phyloP scores from a whole-genome alignment of 2,329 filamentous ascomycete genomes.

The Pseudocercospora fuligena region DNA sequence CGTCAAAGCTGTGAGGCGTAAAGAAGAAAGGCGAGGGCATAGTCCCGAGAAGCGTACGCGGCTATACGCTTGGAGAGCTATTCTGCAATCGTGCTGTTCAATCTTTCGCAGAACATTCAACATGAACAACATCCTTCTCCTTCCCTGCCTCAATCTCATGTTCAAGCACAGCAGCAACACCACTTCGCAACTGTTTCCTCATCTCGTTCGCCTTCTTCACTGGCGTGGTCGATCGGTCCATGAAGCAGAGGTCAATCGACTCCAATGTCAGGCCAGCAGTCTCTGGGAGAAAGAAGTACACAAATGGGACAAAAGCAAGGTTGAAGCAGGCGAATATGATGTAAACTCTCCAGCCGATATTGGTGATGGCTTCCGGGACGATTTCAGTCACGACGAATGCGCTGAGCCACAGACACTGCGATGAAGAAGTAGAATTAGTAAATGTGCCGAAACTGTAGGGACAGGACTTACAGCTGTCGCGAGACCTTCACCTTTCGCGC shows the following conservation, averaged over 20 bases:
- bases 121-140: neutral
- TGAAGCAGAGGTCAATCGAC: constrained; percentile 5
- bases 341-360: constrained; percentile 47
- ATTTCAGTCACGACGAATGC: constrained; percentile 41
- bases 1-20: neutral
- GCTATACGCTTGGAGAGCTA: too few species aligned
- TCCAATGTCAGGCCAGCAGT: constrained; percentile 31
- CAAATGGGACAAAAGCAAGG: constrained; percentile 41
- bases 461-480: constrained; percentile 3
- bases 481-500: constrained; percentile 9
- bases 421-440: neutral
- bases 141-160: neutral
- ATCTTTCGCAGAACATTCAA: neutral
- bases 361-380: constrained; percentile 48
- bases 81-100: too few species aligned
- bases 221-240: neutral
- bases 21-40: too few species aligned
- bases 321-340: constrained; percentile 48
- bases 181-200: neutral
- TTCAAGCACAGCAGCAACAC: neutral
- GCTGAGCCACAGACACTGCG: constrained; percentile 3
- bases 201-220: neutral
- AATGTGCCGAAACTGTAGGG: neutral
- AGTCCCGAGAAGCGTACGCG: too few species aligned
- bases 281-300: constrained; percentile 38